Base-by-base conservation (phyloP, 2,329 filamentous ascomycete species). In the Periconia macrospinosa region DNA sequence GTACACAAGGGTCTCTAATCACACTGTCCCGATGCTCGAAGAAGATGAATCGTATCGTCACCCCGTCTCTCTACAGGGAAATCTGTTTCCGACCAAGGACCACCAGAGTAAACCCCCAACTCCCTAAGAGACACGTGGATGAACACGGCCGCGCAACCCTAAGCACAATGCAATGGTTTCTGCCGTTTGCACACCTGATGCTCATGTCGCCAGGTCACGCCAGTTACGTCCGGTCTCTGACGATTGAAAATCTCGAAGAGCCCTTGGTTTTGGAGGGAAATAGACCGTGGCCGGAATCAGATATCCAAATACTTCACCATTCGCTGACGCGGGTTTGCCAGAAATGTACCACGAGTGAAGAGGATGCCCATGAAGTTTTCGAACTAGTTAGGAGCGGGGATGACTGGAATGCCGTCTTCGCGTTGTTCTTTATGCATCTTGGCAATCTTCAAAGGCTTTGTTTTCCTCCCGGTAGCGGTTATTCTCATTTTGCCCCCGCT, bases 1-100 rank as follows among this genome's bases (percentile, higher is more conserved):
- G 41, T 19, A 23, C 27, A 18, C 11, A 10, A 15, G 30, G 30
- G 7, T n/a, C 41, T 15, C 47, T 54, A 2, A 13, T 18, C 2
- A 7, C 41, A 1, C 37, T 55, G 17, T 51, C 48, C 19, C 15
- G 41, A 2, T 41, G 30, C 14, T 44, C 43, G 13, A 55, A 55
- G 45, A 45, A 40, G 30, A 14, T 55, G n/a, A 51, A 48, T 20
- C 43, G 53, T 15, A 43, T 55, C 17, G 48, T 44, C 11, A 55
- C 37, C 13, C 41, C 53, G 6, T 45, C 48, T 41, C 40, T 55
- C n/a, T 55, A 55, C 30, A 14, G 43, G 2, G 10, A 23, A 13
- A 41, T 54, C 19, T 19, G 3, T n/a, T 18, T 45, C 14, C 23
- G 17, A 13, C 9, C 3, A 18, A 20, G n/a, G n/a, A n/a, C n/a